Base-by-base conservation (phyloP, 2,329 filamentous ascomycete species). In the Penicillium sp. region DNA sequence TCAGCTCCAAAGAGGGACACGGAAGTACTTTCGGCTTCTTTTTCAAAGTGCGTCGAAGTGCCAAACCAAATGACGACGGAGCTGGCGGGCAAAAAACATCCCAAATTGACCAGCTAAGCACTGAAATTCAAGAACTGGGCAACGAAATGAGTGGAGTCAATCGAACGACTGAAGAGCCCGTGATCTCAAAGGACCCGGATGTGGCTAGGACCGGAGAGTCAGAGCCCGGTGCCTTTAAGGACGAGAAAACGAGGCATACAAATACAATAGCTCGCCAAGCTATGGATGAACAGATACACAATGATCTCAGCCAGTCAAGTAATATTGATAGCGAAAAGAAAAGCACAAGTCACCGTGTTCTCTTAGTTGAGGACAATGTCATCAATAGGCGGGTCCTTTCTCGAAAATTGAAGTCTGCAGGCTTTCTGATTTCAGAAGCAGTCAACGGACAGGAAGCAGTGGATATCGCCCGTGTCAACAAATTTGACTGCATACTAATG, bases 401-500 rank as follows among this genome's bases (percentile, higher is more conserved):
- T 1, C 68, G 67, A 20, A 71, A 72, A 24, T 61, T 78, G 9
- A 62, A 60, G 8, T 63, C 68, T 15, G 55, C 69, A 12, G 74
- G 72, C 0, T 75, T 68, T 40, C 53, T 63, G 1, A 66, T 75
- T 17, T 55, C 61, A 6, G 63, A 72, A 7, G 72, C 71, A 10
- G 69, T 64, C 13, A 72, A 76, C 30, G 74, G 74, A 2, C 63
- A 62, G 12, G 75, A 79, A 57, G 75, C 75, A 44, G 63, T 81
- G 1, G 73, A 74, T 0, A 68, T 72, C 2, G 68, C 78, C 7
- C 54, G 68, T 15, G 59, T 58, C 1, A 27, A 32, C 2, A 21
- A 21, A 3, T 67, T 89, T 20, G 84, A 84, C 7, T 78, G 91
- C 39, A 85, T 92, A 10, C 70, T 92, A 5, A 91, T 92, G 88